Conservation (phyloP, 495 filamentous ascomycete genomes). For the Lindgomyces ingoldianus region DNA sequence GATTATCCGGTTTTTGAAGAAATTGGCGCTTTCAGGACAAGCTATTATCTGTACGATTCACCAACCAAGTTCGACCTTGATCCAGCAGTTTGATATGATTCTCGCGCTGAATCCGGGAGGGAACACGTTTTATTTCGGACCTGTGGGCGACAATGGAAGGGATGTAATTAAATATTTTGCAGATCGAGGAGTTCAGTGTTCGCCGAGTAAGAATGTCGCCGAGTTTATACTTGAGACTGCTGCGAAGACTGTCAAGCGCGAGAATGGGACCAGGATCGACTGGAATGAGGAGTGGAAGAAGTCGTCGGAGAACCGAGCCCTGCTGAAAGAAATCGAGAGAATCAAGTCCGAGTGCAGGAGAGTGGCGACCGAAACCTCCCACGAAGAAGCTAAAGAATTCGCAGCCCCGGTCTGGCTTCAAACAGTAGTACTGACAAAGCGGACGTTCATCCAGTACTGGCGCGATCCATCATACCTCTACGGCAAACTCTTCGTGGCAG, state of each 20-base stretch:
- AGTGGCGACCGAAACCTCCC: slow-evolving; percentile 45
- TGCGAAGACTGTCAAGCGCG: slow-evolving; percentile 57
- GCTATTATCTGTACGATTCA: slow-evolving; percentile 83
- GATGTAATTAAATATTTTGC: slow-evolving; percentile 68
- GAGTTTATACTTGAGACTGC: slow-evolving; percentile 86
- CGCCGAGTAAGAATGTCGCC: slow-evolving; percentile 70
- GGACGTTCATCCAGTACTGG: slow-evolving; percentile 72
- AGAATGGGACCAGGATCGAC: slow-evolving; percentile 57
- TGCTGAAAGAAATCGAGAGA: slow-evolving; percentile 61
- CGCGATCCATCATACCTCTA: slow-evolving; percentile 71
- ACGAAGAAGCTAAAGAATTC: slow-evolving; percentile 55
- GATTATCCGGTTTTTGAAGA: slow-evolving; percentile 81
- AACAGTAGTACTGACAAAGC: slow-evolving; percentile 60
- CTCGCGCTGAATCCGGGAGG: slow-evolving; percentile 70
- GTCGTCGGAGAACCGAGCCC: slow-evolving; percentile 55
- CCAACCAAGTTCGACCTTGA: slow-evolving; percentile 68
- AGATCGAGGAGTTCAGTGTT: slow-evolving; percentile 60
- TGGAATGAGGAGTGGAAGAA: slow-evolving; percentile 75
- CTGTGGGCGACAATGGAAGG: slow-evolving; percentile 63
- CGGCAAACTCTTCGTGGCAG: slow-evolving; percentile 68
- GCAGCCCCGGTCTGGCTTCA: slow-evolving; percentile 64
- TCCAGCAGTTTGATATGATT: slow-evolving; percentile 77
- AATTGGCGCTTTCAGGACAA: slow-evolving; percentile 74
- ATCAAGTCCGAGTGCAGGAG: slow-evolving; percentile 60
- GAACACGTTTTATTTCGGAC: slow-evolving; percentile 73